These are phyloP conservation scores for Coemansia sp. DNA, from an alignment of 192 early-diverging fungal species.

Conservation along the genomic window DNA sequence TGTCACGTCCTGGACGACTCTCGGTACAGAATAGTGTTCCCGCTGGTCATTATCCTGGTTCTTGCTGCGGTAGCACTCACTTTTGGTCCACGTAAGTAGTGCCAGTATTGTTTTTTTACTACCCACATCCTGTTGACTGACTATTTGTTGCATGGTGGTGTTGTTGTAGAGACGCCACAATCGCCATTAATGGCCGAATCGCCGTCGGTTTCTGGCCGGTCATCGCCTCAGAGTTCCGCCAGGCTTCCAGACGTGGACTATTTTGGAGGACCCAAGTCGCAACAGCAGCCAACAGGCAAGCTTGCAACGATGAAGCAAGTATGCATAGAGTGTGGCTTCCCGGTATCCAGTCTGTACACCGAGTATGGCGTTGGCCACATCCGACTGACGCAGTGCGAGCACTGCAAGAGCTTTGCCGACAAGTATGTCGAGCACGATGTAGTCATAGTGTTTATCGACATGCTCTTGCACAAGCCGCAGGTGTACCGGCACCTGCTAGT, in stretches of 20 bases:
- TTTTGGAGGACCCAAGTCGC: not conserved
- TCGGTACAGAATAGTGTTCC: constrained; percentile 25
- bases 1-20: constrained; percentile 51
- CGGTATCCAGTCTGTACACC: constrained; percentile 70
- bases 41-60: constrained; percentile 34
- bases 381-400: constrained; percentile 73
- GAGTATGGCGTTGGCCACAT: constrained; percentile 84
- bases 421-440: constrained; percentile 91
- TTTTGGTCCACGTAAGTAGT: constrained; percentile 43
- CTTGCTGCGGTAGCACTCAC: constrained; percentile 37
- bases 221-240: constrained; percentile 3
- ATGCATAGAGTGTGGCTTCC: constrained; percentile 76
- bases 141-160: not conserved
- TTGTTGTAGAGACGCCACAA: constrained; percentile 31
- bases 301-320: constrained; percentile 19
- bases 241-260: not conserved
- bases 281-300: not conserved
- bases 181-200: constrained; percentile 46
- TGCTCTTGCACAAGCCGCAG: constrained; percentile 83
- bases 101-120: not conserved
- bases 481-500: constrained; percentile 85
- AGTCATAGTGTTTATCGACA: constrained; percentile 86
- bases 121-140: not conserved
- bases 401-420: constrained; percentile 81
- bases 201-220: constrained; percentile 13